Evolutionary conservation across 108 stramenopile species (phyloP).

Genomic region (Cyclotella kingstonii): DNA sequence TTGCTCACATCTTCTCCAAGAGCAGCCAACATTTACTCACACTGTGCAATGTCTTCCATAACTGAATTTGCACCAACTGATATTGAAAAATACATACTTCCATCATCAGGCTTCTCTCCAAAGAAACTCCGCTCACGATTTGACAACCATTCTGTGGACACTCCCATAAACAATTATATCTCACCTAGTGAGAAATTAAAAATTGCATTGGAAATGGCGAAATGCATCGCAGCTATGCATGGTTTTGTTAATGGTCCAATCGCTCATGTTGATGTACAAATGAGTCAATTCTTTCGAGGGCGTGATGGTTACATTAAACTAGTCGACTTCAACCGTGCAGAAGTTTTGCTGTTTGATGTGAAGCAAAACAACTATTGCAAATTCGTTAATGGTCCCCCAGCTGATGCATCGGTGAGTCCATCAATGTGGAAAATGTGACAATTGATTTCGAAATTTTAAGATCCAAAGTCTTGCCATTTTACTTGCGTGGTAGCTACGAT

Average conservation of each 20-base stretch:
- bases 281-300: conserved; percentile 58
- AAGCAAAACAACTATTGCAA: conserved; percentile 57
- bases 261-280: conserved; percentile 69
- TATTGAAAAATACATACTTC: conserved; percentile 45
- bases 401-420: conserved; percentile 18
- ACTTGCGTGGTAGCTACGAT: conserved; percentile 26
- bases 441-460: neutral
- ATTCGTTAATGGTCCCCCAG: conserved; percentile 46
- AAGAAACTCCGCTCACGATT: conserved; percentile 2
- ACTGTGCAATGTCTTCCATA: conserved; percentile 59
- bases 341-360: conserved; percentile 59
- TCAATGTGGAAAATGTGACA: neutral
- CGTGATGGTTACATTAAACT: conserved; percentile 55
- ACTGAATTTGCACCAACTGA: conserved; percentile 54
- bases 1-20: conserved; percentile 58
- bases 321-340: conserved; percentile 83
- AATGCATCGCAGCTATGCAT: conserved; percentile 63
- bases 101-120: conserved; percentile 28
- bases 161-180: conserved; percentile 50
- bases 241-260: conserved; percentile 61
- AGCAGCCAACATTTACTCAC: conserved; percentile 71
- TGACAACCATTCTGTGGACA: conserved; percentile 3
- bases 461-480: too few species aligned
- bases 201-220: conserved; percentile 66
- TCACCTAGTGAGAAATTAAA: conserved; percentile 46